phyloP scores from a whole-genome alignment of 2,329 filamentous ascomycete genomes.

The Scleromitrula shiraiana region DNA sequence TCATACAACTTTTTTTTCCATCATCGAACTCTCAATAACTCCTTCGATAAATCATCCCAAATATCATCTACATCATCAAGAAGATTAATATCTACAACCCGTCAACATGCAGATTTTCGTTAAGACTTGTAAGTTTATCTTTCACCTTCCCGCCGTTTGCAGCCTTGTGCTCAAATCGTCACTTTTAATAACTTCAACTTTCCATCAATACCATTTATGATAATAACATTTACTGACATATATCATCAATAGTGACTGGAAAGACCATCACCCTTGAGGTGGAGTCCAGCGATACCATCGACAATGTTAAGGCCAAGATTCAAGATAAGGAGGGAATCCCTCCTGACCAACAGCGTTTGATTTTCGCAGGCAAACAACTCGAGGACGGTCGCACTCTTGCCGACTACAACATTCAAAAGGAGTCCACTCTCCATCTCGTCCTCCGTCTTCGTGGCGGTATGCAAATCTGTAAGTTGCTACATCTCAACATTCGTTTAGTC shows the following conservation, averaged over 20 bases:
- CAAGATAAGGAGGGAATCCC: no score
- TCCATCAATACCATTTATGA: constrained; percentile 38
- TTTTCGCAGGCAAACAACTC: constrained; percentile 93
- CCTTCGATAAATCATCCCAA: constrained; percentile 8
- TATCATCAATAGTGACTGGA: constrained; percentile 66
- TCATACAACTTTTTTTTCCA: constrained; percentile 6
- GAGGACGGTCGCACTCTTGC: constrained; percentile 86
- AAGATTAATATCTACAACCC: constrained; percentile 12
- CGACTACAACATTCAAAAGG: constrained; percentile 96
- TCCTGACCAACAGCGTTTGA: no score
- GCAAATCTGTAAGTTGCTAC: constrained; percentile 53
- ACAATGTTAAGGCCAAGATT: no score
- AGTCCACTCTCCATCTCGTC: constrained; percentile 76
- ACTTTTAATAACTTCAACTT: constrained; percentile 34
- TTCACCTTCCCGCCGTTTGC: constrained; percentile 17
- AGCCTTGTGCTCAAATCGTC: constrained; percentile 33
- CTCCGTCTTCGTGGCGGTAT: constrained; percentile 84
- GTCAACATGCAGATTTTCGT: constrained; percentile 89
- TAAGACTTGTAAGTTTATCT: constrained; percentile 70
- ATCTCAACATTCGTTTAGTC: constrained; percentile 45
- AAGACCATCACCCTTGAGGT: constrained; percentile 98
- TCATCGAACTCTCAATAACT: neutral
- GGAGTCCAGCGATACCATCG: no score
- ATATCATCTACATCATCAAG: constrained; percentile 9
- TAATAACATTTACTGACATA: constrained; percentile 54